Percentiles rank a stretch among this genome's conserved stretches.
Evolutionary conservation across 1,284 basidiomycete genomes (phyloP).

Genomic region (Mrakiaceae sp.): DNA sequence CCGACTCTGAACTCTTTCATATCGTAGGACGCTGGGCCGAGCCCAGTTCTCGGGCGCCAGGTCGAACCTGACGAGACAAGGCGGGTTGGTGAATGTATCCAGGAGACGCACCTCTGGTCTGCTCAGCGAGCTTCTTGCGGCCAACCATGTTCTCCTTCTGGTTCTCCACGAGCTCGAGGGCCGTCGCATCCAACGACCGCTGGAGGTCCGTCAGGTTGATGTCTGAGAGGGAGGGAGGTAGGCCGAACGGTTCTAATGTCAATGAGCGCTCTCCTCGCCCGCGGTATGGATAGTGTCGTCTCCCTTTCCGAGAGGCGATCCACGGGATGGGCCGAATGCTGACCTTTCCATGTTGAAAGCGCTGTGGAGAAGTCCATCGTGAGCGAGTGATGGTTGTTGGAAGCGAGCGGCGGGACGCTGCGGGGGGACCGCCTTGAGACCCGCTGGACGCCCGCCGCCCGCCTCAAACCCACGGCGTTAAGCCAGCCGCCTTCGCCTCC

Average conservation of each 20-base stretch:
- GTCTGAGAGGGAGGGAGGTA: conserved; percentile 39
- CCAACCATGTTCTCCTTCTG: conserved; percentile 91
- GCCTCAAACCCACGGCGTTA: not conserved
- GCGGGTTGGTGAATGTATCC: not conserved
- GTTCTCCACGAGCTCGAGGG: conserved; percentile 89
- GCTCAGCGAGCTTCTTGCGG: conserved; percentile 83
- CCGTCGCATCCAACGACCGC: conserved; percentile 77
- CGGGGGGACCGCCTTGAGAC: not conserved
- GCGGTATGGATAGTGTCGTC: too few species aligned
- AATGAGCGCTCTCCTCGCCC: too few species aligned
- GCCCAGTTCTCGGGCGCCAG: too few species aligned
- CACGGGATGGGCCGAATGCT: not conserved
- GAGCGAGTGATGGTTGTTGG: not conserved
- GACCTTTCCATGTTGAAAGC: conserved; percentile 76
- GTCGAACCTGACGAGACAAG: not conserved
- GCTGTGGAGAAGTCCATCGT: conserved; percentile 62
- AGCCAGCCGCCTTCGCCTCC: too few species aligned
- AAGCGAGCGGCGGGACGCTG: not conserved
- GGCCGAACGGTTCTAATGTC: not conserved
- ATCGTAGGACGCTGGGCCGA: too few species aligned
- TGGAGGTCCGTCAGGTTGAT: conserved; percentile 84
- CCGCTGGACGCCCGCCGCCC: too few species aligned
- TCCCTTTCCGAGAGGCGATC: not conserved
- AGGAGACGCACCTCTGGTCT: conserved; percentile 64
- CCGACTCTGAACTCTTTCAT: not conserved